These are phyloP conservation scores for Bipolaris cookei DNA, from an alignment of 2,329 filamentous ascomycete genomes.

Conservation along the genomic window DNA sequence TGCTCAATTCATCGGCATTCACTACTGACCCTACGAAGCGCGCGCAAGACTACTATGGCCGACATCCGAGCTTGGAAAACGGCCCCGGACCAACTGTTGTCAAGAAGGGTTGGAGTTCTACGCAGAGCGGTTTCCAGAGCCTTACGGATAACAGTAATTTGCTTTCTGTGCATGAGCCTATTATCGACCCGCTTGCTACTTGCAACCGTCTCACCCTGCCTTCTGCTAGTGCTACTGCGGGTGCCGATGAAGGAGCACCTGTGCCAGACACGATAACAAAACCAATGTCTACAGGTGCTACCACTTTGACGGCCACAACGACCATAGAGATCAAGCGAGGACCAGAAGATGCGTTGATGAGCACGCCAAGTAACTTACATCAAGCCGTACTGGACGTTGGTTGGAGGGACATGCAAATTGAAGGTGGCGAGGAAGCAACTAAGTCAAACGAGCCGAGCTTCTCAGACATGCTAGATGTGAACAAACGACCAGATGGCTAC, in stretches of 20 bases:
- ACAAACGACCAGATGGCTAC: background rate
- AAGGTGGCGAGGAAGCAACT: no score
- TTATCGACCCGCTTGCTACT: no score
- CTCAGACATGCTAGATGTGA: background rate
- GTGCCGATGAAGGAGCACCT: background rate
- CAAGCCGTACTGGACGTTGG: conserved; percentile 1
- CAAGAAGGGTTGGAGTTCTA: background rate
- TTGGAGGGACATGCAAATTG: background rate
- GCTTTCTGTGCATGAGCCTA: background rate
- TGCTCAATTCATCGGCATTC: background rate
- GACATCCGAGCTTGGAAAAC: conserved; percentile 3
- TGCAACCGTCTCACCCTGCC: background rate
- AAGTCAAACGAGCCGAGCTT: background rate
- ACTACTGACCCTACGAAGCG: background rate
- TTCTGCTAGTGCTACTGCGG: background rate
- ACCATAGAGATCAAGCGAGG: background rate
- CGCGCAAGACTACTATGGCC: background rate
- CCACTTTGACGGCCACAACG: background rate
- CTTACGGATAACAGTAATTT: background rate
- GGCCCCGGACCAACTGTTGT: conserved; percentile 5
- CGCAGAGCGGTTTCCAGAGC: background rate
- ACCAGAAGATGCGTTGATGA: background rate
- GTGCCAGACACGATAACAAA: background rate
- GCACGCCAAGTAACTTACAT: conserved; percentile 1
- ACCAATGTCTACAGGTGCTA: background rate